Percentiles rank a stretch among this genome's conserved stretches.
Evolutionary conservation across 768 basidiomycete species (phyloP).

Genomic region (Artomyces pyxidatus): DNA sequence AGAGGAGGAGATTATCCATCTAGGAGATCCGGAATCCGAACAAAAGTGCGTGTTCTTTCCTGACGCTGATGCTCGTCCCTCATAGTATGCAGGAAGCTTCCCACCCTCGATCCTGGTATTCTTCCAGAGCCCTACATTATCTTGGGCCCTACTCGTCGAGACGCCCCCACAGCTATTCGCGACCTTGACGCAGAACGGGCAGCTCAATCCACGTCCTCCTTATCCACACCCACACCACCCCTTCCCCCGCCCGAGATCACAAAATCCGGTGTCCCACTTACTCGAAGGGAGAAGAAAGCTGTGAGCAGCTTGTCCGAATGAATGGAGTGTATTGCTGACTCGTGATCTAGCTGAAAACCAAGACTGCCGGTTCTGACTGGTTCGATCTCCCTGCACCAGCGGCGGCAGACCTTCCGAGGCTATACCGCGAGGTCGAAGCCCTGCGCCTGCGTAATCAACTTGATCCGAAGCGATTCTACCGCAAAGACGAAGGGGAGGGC

Average conservation of each 20-base stretch:
- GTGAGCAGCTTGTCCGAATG: conserved; percentile 30
- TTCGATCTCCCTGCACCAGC: conserved; percentile 82
- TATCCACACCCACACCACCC: conserved; percentile 49
- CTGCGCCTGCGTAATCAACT: conserved; percentile 80
- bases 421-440: conserved; percentile 83
- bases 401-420: conserved; percentile 68
- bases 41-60: conserved; percentile 29
- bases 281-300: conserved; percentile 64
- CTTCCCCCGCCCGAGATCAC: conserved; percentile 51
- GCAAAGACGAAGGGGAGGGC: conserved; percentile 79
- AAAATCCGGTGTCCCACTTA: conserved; percentile 57
- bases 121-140: conserved; percentile 62
- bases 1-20: conserved; percentile 49
- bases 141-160: conserved; percentile 34
- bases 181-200: conserved; percentile 56
- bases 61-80: conserved; percentile 3
- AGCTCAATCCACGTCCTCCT: conserved; percentile 42
- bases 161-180: conserved; percentile 38
- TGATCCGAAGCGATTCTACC: conserved; percentile 88
- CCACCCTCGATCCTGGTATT: conserved; percentile 54
- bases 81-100: conserved; percentile 40
- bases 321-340: background rate
- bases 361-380: conserved; percentile 77
- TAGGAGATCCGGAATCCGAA: conserved; percentile 27
- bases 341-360: conserved; percentile 49